Percentiles rank a stretch among this genome's conserved stretches.
Evolutionary conservation across 495 filamentous ascomycete genomes (phyloP).

Genomic region (Podospora sp.): DNA sequence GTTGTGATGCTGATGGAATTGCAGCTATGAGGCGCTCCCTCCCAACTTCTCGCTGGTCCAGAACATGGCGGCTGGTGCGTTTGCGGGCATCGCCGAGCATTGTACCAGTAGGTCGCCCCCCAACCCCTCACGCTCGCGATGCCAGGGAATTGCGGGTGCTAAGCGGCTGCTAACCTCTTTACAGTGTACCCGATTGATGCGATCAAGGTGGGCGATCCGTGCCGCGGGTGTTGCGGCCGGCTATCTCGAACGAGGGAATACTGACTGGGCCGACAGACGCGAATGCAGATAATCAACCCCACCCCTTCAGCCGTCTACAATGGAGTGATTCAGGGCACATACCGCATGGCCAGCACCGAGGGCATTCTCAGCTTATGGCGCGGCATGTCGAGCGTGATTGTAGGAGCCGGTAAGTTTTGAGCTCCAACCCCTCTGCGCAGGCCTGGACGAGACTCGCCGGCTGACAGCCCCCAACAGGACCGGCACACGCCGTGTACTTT

Average conservation of each 20-base stretch:
- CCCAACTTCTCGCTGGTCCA: conserved; percentile 62
- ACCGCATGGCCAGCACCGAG: conserved; percentile 86
- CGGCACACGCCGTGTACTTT: conserved; percentile 97
- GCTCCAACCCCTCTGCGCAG: neutral
- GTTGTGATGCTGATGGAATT: conserved; percentile 17
- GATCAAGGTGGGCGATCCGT: conserved; percentile 74
- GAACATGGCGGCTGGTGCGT: conserved; percentile 94
- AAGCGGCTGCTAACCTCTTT: conserved; percentile 51
- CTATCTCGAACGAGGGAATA: neutral
- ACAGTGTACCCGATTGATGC: conserved; percentile 99
- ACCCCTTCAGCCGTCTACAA: conserved; percentile 83
- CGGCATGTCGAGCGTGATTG: conserved; percentile 92
- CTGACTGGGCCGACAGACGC: conserved; percentile 64
- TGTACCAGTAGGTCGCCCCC: conserved; percentile 57
- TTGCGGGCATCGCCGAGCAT: conserved; percentile 81
- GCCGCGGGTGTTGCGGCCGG: neutral
- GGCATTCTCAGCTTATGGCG: conserved; percentile 91
- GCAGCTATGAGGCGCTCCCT: conserved; percentile 61
- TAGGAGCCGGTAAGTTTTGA: conserved; percentile 80
- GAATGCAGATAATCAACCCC: conserved; percentile 95
- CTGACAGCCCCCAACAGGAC: conserved; percentile 61
- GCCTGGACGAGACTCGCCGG: neutral
- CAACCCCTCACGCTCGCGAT: neutral
- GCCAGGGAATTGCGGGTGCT: neutral
- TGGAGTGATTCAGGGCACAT: conserved; percentile 87